Conservation (phyloP, 2,329 filamentous ascomycete genomes). For the Fusarium tuaranense region DNA sequence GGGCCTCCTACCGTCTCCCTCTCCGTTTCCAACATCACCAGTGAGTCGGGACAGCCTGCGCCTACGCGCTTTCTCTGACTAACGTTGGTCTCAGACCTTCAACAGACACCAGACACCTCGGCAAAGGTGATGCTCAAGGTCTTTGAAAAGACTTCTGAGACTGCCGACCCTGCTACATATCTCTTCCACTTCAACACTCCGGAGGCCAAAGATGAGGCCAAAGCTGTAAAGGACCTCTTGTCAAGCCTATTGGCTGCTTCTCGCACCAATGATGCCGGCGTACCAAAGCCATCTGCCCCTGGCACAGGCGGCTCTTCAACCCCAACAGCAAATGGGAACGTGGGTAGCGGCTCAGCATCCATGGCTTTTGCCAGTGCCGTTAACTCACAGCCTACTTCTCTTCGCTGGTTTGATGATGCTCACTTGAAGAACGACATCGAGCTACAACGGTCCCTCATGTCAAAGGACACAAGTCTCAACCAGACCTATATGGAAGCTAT, state of each 20-base stretch:
- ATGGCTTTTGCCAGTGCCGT: conserved; percentile 84
- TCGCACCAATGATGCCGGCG: conserved; percentile 67
- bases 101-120: conserved; percentile 90
- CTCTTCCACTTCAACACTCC: conserved; percentile 90
- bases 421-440: conserved; percentile 82
- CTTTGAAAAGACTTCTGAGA: conserved; percentile 75
- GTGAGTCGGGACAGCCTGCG: conserved; percentile 60
- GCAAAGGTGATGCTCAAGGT: conserved; percentile 96
- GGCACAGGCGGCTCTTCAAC: conserved; percentile 46
- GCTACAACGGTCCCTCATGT: conserved; percentile 89
- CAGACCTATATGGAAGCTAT: conserved; percentile 90
- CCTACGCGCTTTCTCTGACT: neutral
- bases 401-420: conserved; percentile 83
- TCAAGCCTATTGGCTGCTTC: conserved; percentile 79
- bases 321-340: conserved; percentile 42
- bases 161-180: conserved; percentile 74
- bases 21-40: conserved; percentile 81
- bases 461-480: conserved; percentile 79
- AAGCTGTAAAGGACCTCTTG: conserved; percentile 84
- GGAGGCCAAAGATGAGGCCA: conserved; percentile 85
- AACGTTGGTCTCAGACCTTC: conserved; percentile 73
- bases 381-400: conserved; percentile 63
- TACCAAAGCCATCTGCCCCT: conserved; percentile 59
- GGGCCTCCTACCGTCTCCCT: conserved; percentile 77
- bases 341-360: conserved; percentile 69